Base-by-base conservation (phyloP, 2,329 filamentous ascomycete species). In the Epichloe sibirici region DNA sequence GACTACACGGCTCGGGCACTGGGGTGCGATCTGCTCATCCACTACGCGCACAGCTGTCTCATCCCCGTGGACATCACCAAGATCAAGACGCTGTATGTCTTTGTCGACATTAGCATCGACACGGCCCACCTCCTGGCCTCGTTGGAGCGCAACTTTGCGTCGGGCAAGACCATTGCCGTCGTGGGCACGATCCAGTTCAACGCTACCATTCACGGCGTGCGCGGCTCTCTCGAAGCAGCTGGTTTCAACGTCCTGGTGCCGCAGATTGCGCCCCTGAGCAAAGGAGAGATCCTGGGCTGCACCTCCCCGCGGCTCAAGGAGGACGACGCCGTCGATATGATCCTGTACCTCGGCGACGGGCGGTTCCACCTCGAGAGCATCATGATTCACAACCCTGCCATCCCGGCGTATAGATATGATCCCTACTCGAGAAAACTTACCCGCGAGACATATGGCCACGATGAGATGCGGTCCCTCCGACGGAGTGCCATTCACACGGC, bases 121-220 rank as follows among this genome's bases (percentile, higher is more conserved):
- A 88, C 88, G 0, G 74, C 82, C 12, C 93, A 98, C 68, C 78
- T 98, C 15, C 71, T 96, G 49, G 86, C 87, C 8, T 93, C 90
- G 0, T 76, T 98, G 46, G 86, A 90, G 64, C 83, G 89, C 56
- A 98, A 96, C 65, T 95, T 97, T 66, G 76, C 83, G 2, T 71
- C 84, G 0, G 87, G 88, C 2, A 95, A 93, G 70, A 91, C 85
- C 0, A 83, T 98, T 53, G 93, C 93, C 5, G 79, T 96, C 59
- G 91, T 98, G 15, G 91, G 93, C 47, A 98, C 93, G 0, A 98
- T 98, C 60, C 93, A 98, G 67, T 98, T 98, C 77, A 98, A 98
- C 69, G 88, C 90, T 38, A 96, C 93, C 0, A 85, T 98, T 35
- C 93, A 98, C 69, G 88, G 88, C 15, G 82, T 95, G 13, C 82